A percentile compares a stretch with the other conserved stretches of the same genome.
Conservation (phyloP, 306 rosid genomes). For the Vigna trinervia region DNA sequence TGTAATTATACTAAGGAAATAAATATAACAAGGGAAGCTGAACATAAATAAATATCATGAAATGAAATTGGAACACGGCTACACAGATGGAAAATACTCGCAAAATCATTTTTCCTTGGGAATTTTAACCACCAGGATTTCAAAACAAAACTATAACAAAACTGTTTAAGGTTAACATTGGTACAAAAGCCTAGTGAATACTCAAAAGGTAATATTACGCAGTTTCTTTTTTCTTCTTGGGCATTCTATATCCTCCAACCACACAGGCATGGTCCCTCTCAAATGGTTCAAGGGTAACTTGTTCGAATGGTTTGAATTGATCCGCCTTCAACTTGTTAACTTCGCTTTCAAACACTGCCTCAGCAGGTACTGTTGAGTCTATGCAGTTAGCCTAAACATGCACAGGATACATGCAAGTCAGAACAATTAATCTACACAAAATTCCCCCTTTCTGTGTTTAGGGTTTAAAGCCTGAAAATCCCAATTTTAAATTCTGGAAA, state of each 20-base stretch:
- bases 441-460: too few species aligned
- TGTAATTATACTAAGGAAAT: too few species aligned
- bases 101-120: slow-evolving; percentile 43
- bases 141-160: background rate
- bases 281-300: slow-evolving; percentile 88
- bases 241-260: slow-evolving; percentile 73
- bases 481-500: too few species aligned
- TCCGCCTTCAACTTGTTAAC: slow-evolving; percentile 87
- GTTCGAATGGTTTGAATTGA: slow-evolving; percentile 76
- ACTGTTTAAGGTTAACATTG: background rate
- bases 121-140: background rate
- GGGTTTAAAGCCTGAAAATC: too few species aligned
- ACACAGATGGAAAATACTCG: too few species aligned
- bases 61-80: too few species aligned
- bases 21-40: too few species aligned
- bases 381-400: slow-evolving; percentile 87
- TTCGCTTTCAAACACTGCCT: slow-evolving; percentile 73
- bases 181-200: background rate
- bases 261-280: slow-evolving; percentile 98
- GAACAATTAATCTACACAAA: background rate
- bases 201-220: background rate
- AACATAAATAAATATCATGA: too few species aligned
- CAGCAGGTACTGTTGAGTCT: slow-evolving; percentile 83
- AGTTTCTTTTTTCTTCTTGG: slow-evolving; percentile 69
- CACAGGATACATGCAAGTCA: background rate